phyloP scores from a whole-genome alignment of 495 filamentous ascomycete species.

The Aspergillus bridgeri region DNA sequence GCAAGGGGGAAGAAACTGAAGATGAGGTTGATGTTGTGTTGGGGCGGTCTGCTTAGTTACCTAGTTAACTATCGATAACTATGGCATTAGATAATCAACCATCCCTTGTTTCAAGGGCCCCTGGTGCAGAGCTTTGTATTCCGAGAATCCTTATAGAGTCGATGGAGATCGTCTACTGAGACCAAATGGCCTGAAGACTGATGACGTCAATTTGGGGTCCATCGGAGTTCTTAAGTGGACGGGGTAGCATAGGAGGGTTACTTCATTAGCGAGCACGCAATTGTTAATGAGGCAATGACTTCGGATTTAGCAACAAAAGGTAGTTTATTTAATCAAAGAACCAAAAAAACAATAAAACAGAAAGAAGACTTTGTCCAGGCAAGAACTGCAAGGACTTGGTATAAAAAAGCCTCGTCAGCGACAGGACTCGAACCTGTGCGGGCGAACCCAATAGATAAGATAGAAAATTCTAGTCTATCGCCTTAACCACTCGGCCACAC shows the following conservation, averaged over 20 bases:
- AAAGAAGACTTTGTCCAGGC: no score
- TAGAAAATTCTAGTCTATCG: not conserved
- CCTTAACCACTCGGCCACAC: not conserved
- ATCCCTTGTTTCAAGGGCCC: no score
- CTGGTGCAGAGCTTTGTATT: no score
- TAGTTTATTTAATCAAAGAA: no score
- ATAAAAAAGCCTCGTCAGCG: not conserved
- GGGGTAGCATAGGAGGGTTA: not conserved
- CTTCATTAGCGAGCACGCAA: not conserved
- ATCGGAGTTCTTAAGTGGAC: not conserved
- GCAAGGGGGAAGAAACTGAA: not conserved
- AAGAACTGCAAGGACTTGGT: no score
- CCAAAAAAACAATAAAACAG: no score
- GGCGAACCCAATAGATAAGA: not conserved
- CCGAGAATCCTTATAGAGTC: no score
- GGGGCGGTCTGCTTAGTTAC: not conserved
- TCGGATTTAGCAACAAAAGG: no score
- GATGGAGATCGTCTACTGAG: no score
- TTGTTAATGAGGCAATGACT: not conserved
- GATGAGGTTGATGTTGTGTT: no score
- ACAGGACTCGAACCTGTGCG: not conserved
- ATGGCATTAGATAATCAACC: not conserved
- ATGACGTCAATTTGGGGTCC: not conserved
- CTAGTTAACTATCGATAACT: no score
- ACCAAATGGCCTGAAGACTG: not conserved